phyloP scores from a whole-genome alignment of 1,139 yeast species.

The Hyphopichia khmerensis region DNA sequence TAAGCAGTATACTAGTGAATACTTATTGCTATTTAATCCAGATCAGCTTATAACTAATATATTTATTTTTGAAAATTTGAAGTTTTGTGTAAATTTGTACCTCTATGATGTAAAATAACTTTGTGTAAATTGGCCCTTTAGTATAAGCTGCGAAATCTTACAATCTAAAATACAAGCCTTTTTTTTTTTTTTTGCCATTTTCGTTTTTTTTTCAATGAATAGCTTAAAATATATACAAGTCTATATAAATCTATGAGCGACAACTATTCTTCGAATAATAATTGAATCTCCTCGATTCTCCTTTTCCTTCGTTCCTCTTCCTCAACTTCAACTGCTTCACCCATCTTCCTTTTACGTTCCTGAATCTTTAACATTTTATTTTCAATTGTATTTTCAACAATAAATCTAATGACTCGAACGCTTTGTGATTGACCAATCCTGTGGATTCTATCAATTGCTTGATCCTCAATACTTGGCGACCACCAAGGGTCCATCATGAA shows the following conservation, averaged over 20 bases:
- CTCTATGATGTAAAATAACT: no score
- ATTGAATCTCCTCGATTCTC: conserved; percentile 78
- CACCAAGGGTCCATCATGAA: conserved; percentile 98
- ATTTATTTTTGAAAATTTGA: background rate
- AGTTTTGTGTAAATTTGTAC: no score
- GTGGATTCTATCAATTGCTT: conserved; percentile 92
- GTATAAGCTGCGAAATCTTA: no score
- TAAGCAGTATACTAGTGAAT: background rate
- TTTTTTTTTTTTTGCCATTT: no score
- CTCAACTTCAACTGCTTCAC: conserved; percentile 79
- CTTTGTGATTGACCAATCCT: conserved; percentile 79
- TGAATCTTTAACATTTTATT: conserved; percentile 87
- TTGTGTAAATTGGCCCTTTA: no score
- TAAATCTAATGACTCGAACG: conserved; percentile 78
- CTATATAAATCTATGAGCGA: no score
- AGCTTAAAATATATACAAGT: no score
- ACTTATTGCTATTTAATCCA: no score
- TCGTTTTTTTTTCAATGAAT: no score
- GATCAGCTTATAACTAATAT: no score
- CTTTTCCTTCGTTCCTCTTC: conserved; percentile 74
- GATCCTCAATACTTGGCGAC: conserved; percentile 93
- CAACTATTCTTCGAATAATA: conserved; percentile 58
- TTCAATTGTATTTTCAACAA: conserved; percentile 83
- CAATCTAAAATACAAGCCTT: no score
- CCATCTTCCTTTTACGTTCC: conserved; percentile 79